phyloP scores from a whole-genome alignment of 345 rosid genomes.

The Aquilaria yunnanensis region DNA sequence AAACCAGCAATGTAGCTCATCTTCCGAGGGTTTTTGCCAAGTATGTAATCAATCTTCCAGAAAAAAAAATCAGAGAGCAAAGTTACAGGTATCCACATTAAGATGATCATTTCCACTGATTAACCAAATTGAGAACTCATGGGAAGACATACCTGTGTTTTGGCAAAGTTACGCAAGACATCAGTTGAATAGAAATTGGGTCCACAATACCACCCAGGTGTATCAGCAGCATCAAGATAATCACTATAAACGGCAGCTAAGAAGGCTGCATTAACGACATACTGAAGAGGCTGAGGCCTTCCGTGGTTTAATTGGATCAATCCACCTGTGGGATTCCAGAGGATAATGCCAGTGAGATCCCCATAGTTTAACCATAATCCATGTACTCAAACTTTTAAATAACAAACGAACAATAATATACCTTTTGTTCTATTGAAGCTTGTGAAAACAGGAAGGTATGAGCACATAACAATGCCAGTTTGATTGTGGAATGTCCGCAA shows the following conservation, averaged over 20 bases:
- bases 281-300: slow-evolving; percentile 93
- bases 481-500: slow-evolving; percentile 84
- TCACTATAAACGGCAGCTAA: slow-evolving; percentile 75
- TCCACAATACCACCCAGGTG: slow-evolving; percentile 98
- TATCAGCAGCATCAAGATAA: slow-evolving; percentile 93
- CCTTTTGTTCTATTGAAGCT: slow-evolving; percentile 73
- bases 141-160: slow-evolving; percentile 56
- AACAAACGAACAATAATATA: slow-evolving; percentile 18
- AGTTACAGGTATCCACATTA: not conserved
- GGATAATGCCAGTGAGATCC: slow-evolving; percentile 9
- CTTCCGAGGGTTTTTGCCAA: slow-evolving; percentile 88
- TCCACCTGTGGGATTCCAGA: slow-evolving; percentile 48
- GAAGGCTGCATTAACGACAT: slow-evolving; percentile 88
- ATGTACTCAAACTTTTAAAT: not conserved
- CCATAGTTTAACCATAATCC: not conserved
- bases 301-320: slow-evolving; percentile 89
- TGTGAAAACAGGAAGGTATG: slow-evolving; percentile 58
- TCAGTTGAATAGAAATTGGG: slow-evolving; percentile 73
- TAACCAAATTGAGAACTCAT: not conserved
- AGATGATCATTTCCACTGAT: slow-evolving; percentile 1
- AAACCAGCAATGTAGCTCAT: slow-evolving; percentile 94
- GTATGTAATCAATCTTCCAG: slow-evolving; percentile 75
- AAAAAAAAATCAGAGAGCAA: slow-evolving; percentile 5
- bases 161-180: slow-evolving; percentile 74
- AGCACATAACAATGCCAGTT: slow-evolving; percentile 81